A percentile compares a stretch with the other conserved stretches of the same genome.
Evolutionary conservation across 805 yeast species (phyloP).

Genomic region (Millerozyma acaciae): DNA sequence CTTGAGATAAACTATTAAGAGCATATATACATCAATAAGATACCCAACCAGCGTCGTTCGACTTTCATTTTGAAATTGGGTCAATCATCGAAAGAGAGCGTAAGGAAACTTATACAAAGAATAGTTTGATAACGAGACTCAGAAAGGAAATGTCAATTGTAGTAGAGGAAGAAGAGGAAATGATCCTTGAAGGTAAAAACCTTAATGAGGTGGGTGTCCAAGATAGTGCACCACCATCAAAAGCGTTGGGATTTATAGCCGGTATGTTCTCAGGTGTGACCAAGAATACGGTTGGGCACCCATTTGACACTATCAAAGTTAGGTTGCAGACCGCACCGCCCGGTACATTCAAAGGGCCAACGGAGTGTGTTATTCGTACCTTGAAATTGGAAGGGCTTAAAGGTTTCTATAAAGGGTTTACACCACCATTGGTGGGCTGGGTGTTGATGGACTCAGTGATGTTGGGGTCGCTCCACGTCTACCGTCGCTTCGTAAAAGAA

Average conservation of each 20-base stretch:
- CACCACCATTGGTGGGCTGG: constrained; percentile 94
- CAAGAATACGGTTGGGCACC: constrained; percentile 89
- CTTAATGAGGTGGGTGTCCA: not conserved
- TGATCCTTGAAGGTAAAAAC: constrained; percentile 10
- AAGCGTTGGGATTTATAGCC: constrained; percentile 75
- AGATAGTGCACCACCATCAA: constrained; percentile 38
- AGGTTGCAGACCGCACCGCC: constrained; percentile 67
- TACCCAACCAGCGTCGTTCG: too few relatives aligned
- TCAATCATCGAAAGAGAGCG: too few relatives aligned
- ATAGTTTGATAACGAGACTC: too few relatives aligned
- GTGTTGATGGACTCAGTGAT: constrained; percentile 88
- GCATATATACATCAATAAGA: too few relatives aligned
- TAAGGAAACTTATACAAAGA: too few relatives aligned
- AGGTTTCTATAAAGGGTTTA: constrained; percentile 86
- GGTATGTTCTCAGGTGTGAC: constrained; percentile 86
- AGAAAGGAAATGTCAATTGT: constrained; percentile 6
- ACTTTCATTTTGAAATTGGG: too few relatives aligned
- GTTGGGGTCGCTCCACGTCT: constrained; percentile 81
- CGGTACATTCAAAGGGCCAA: constrained; percentile 69
- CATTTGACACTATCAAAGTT: constrained; percentile 87
- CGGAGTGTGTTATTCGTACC: constrained; percentile 76
- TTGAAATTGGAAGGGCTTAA: constrained; percentile 66
- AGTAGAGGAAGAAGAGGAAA: constrained; percentile 19
- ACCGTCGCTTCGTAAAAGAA: constrained; percentile 63
- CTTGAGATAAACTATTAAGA: too few relatives aligned